These are phyloP conservation scores for Rubia tinctorum DNA, from an alignment of 305 asterid genomes.

Conservation along the genomic window DNA sequence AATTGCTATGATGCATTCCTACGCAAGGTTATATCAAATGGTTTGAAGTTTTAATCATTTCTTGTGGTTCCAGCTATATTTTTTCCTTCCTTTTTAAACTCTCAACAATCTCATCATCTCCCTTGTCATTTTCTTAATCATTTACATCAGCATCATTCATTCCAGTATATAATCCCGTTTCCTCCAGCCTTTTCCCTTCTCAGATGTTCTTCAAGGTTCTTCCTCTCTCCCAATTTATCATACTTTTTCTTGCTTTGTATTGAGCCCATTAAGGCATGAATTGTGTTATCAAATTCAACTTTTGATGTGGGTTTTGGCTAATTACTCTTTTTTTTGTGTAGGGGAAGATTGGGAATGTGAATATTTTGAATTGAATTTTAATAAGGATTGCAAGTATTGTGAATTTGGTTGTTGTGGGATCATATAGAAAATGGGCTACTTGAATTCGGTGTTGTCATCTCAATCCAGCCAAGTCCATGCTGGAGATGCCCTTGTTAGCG, in stretches of 20 bases:
- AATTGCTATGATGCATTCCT: too few relatives aligned
- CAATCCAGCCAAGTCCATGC: slow-evolving; percentile 59
- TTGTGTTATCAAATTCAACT: slow-evolving; percentile 1
- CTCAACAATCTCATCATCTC: slow-evolving; percentile 8
- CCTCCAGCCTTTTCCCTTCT: not conserved
- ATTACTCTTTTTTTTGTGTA: not conserved
- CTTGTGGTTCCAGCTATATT: not conserved
- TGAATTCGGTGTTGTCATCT: slow-evolving; percentile 71
- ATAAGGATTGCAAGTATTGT: not conserved
- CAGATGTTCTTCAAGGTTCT: not conserved
- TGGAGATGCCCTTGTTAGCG: slow-evolving; percentile 84
- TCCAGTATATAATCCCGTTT: slow-evolving; percentile 3
- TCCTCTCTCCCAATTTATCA: not conserved
- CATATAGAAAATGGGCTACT: slow-evolving; percentile 57
- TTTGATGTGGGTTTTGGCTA: slow-evolving; percentile 14
- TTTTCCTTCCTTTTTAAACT: not conserved
- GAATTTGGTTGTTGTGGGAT: slow-evolving; percentile 5
- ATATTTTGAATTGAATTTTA: not conserved
- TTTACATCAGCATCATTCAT: not conserved
- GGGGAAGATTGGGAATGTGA: not conserved
- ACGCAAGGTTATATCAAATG: not conserved
- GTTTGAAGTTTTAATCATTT: slow-evolving; percentile 1
- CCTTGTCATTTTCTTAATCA: slow-evolving; percentile 4
- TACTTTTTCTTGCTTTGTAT: not conserved
- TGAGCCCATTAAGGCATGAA: not conserved